Base-by-base conservation (phyloP, 345 rosid species). In the Populus davidiana region DNA sequence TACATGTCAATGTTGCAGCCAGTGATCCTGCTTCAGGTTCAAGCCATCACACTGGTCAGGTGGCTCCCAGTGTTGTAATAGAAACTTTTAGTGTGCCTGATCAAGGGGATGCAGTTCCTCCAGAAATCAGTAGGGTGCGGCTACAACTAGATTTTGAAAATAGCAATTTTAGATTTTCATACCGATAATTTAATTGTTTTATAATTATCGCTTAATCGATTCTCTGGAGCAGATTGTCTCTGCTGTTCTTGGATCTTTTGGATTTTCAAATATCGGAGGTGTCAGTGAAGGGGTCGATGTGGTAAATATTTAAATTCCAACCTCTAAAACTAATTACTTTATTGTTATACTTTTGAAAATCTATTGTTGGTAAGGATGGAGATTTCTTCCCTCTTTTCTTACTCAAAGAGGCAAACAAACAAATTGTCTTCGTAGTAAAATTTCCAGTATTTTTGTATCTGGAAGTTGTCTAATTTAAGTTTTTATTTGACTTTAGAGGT, bases 181-280 rank as follows among this genome's bases (percentile, higher is more conserved):
- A 29, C 39, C 16, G 41, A 65, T 65, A 11, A 29, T 65, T 13
- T 29, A 65, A 47, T 63, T 18, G 18, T 70, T 71, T 36, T 5
- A 68, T 63, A 27, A n/a, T 63, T 41, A n/a, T 69, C 35, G 11
- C 52, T 62, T 44, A 23, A 59, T 72, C 38, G 21, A 65, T 29
- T 70, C 66, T 70, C 71, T 65, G 79, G 80, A 29, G 59, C 90
- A 92, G 96, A 88, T 92, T 68, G 92, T 90, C 44, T 87, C 94
- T 65, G 91, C 96, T 54, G 88, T 92, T 78, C 93, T 92, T 54
- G 93, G 94, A 73, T 90, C 94, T 70, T 85, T 92, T 50, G 94
- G 94, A 83, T 64, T 89, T 39, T 38, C 92, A 61, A 89, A 85
- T 81, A 64, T 80, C 10, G 88, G 86, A 71, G 85, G 84, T 75